Base-by-base conservation (phyloP, 2,329 filamentous ascomycete genomes). In the Xylariomycetidae sp. region DNA sequence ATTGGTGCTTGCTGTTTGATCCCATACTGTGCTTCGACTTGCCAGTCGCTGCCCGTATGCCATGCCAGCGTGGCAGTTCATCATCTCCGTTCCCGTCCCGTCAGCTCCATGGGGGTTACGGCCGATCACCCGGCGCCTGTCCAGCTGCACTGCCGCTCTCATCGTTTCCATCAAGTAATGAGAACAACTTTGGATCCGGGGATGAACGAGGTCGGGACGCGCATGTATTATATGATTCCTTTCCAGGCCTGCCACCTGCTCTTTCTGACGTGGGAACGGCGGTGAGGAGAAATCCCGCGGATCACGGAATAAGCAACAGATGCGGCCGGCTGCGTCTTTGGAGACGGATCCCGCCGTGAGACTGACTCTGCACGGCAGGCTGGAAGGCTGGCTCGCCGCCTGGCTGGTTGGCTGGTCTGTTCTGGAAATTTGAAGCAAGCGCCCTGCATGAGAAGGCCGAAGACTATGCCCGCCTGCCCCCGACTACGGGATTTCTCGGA, bases 111-210 rank as follows among this genome's bases (percentile, higher is more conserved):
- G n/a, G n/a, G n/a, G n/a, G n/a, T n/a, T n/a, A n/a, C n/a, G n/a
- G n/a, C n/a, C n/a, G n/a, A n/a, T n/a, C n/a, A n/a, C n/a, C n/a
- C n/a, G n/a, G n/a, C n/a, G n/a, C 8, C 20, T 23, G 20, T 8
- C 20, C 20, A 12, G 20, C 12, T 12, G 20, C 8, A 8, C 8
- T 23, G 31, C 29, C 19, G 35, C 31, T 31, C 25, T 32, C 22
- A 20, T 35, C 9, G 39, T 51, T 51, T 47, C 40, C 38, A 46
- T 52, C 29, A 51, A 31, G 49, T 52, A 52, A 52, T 47, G 37
- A 33, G 41, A 52, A 50, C 39, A 43, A 35, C 33, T 31, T 20
- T 12, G 24, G 15, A n/a, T 19, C 17, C 29, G 18, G 7, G 17
- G 18, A 20, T 22, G 18, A 19, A 13, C 22, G 10, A 27, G 25